Conservation (phyloP, 2,329 filamentous ascomycete genomes). For the Colletotrichum sp. region DNA sequence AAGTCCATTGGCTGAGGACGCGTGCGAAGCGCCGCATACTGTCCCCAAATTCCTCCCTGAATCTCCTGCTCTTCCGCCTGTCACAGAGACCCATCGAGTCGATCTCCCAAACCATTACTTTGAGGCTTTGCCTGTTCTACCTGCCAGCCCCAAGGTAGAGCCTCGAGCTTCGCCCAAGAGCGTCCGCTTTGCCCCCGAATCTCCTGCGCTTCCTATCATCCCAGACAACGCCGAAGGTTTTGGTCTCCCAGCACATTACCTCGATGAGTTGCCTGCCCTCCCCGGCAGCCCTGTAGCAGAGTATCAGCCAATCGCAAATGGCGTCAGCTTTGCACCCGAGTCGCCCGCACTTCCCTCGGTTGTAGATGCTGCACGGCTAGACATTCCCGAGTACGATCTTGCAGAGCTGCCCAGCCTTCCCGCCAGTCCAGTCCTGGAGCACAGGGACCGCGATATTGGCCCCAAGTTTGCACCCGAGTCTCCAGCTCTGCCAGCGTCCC, state of each 20-base stretch:
- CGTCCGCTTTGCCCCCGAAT: not conserved
- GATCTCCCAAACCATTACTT: not conserved
- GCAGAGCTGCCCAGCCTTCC: not conserved
- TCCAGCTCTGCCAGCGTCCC: not conserved
- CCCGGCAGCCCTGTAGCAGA: not conserved
- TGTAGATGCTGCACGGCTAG: not conserved
- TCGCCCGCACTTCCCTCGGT: not conserved
- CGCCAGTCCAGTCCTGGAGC: not conserved
- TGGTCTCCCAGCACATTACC: not conserved
- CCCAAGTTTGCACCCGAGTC: not conserved
- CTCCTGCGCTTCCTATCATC: not conserved
- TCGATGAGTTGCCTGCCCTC: not conserved
- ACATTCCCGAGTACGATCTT: not conserved
- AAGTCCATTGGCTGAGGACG: not conserved
- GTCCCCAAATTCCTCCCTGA: not conserved
- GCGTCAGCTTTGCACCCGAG: not conserved
- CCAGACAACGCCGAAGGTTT: not conserved
- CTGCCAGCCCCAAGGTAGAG: not conserved
- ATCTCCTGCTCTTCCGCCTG: not conserved
- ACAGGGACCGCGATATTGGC: not conserved
- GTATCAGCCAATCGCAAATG: not conserved
- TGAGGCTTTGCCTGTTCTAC: not conserved
- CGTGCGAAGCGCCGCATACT: not conserved
- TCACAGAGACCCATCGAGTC: not conserved
- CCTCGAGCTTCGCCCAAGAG: not conserved